phyloP scores from a whole-genome alignment of 2,329 filamentous ascomycete genomes.

The Ascomycota sp. region DNA sequence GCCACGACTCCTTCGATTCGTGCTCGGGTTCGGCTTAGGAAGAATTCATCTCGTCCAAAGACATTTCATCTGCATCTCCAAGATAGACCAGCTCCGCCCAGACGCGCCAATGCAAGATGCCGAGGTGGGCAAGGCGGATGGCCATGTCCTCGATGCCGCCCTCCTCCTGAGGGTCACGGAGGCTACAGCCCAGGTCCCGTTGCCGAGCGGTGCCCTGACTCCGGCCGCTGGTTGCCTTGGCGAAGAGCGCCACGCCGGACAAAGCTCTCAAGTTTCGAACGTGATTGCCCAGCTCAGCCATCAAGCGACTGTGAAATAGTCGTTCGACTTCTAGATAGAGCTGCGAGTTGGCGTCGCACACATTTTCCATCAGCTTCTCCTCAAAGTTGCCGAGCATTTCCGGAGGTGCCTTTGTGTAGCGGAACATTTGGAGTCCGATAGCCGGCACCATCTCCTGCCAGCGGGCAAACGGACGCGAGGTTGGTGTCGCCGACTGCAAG shows the following conservation, averaged over 20 bases:
- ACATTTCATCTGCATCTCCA: constrained; percentile 16
- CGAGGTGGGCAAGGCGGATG: constrained; percentile 59
- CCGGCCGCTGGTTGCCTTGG: constrained; percentile 29
- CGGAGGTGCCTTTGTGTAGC: constrained; percentile 27
- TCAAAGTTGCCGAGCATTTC: constrained; percentile 26
- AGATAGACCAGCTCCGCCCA: constrained; percentile 59
- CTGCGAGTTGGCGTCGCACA: constrained; percentile 20
- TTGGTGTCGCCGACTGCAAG: constrained; percentile 26
- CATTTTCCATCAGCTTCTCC: constrained; percentile 21
- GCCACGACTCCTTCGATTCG: too few relatives aligned
- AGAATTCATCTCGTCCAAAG: too few relatives aligned
- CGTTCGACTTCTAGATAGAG: constrained; percentile 27
- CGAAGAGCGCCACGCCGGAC: constrained; percentile 30
- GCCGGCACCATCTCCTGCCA: constrained; percentile 31
- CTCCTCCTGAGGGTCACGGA: constrained; percentile 25
- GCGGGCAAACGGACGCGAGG: constrained; percentile 19
- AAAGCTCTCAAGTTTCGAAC: constrained; percentile 30
- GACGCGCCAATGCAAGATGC: constrained; percentile 71
- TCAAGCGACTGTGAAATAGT: constrained; percentile 24
- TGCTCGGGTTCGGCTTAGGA: too few relatives aligned
- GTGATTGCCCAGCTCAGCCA: constrained; percentile 23
- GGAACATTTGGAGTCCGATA: constrained; percentile 34
- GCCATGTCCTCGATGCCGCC: constrained; percentile 43
- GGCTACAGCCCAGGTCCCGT: constrained; percentile 12
- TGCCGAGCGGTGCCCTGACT: constrained; percentile 13